Evolutionary conservation across 441 rosid genomes (phyloP).

Genomic region (Adansonia gregorii): DNA sequence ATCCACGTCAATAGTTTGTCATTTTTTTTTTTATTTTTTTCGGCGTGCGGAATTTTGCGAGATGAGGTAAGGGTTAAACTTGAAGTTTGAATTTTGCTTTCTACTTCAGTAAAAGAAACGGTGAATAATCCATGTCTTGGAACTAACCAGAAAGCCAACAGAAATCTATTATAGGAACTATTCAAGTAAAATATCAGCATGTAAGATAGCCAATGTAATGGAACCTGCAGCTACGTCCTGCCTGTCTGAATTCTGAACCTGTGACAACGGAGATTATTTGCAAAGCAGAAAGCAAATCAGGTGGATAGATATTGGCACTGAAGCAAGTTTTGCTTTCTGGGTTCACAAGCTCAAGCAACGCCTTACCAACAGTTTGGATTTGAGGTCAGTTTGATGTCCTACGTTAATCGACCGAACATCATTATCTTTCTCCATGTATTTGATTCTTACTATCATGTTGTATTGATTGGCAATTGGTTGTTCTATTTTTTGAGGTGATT

Average conservation of each 20-base stretch:
- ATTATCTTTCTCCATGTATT: slow-evolving; percentile 43
- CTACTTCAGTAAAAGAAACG: too few relatives aligned
- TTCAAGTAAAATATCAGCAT: too few relatives aligned
- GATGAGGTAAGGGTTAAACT: too few relatives aligned
- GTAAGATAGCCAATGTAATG: neutral
- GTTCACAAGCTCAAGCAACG: slow-evolving; percentile 45
- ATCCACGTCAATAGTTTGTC: too few relatives aligned
- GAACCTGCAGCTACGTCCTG: slow-evolving; percentile 9
- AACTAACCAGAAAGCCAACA: too few relatives aligned
- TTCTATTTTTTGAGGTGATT: too few relatives aligned
- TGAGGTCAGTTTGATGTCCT: slow-evolving; percentile 54
- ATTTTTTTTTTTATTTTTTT: too few relatives aligned
- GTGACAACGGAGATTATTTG: slow-evolving; percentile 43
- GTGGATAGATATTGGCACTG: slow-evolving; percentile 52
- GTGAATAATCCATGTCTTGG: too few relatives aligned
- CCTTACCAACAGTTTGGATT: slow-evolving; percentile 47
- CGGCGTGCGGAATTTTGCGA: too few relatives aligned
- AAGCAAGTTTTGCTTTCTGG: slow-evolving; percentile 50
- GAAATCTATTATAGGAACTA: too few relatives aligned
- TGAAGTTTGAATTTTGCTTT: too few relatives aligned
- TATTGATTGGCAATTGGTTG: too few relatives aligned
- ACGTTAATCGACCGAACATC: slow-evolving; percentile 57
- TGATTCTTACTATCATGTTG: neutral
- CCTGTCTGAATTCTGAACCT: slow-evolving; percentile 1
- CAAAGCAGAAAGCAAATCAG: slow-evolving; percentile 45